Evolutionary conservation across 768 basidiomycete genomes (phyloP), one percentile per base, ranked within the genome.

Genomic region (Postia placenta): DNA sequence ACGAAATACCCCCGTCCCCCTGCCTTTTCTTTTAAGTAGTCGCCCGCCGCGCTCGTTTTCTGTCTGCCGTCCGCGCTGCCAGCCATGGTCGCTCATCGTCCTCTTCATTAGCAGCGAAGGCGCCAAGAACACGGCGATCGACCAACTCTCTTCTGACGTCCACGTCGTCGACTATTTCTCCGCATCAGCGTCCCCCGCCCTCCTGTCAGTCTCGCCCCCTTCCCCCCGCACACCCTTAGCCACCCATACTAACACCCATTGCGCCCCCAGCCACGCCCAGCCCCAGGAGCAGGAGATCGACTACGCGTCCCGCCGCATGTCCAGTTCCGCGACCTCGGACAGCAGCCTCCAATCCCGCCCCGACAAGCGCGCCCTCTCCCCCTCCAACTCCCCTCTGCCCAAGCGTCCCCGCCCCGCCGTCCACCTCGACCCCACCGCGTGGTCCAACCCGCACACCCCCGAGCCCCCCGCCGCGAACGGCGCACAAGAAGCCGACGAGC

Each of bases 251-350:
- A 37, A 54, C 35, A 15, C 56, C 58, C 47, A 47, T 55, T 53
- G 36, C 46, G 36, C 44, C 30, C 50, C 24, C 47, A 30, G 42
- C 53, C 50, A 44, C 55, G 47, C 47, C 15, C 30, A 33, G 15
- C 45, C 47, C 15, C 30, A 33, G 15, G 43, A 48, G 47, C 62
- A 74, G 71, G 79, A 76, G 64, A 60, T 78, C 54, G 79, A 80
- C 66, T 80, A 85, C 77, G 63, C 72, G 53, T 63, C 64, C 30
- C 76, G 86, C 61, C 83, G 86, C 61, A 88, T 90, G 87, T 88
- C 87, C 66, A 75, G 77, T 64, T 86, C 83, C 55, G 82, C 80
- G 44, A 74, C 79, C 50, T 87, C 86, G 14, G 85, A 88, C 67
- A 76, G 73, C 68, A 76, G 72, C 63, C 68, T 74, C 51, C 71